phyloP scores from a whole-genome alignment of 805 yeast genomes.

The Saturnispora gosingensis region DNA sequence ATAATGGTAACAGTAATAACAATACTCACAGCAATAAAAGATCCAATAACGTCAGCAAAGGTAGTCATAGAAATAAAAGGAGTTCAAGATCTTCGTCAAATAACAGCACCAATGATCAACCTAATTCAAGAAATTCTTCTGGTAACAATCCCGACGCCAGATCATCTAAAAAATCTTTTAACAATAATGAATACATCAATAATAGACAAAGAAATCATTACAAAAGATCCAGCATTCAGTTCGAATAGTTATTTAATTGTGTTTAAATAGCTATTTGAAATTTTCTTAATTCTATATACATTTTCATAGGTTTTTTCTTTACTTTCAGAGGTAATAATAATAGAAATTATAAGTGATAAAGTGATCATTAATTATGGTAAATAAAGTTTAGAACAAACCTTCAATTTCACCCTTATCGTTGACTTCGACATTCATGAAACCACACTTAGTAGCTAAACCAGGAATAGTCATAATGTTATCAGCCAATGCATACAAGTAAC shows the following conservation, averaged over 20 bases:
- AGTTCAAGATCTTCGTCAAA: not conserved
- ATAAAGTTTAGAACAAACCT: constrained; percentile 60
- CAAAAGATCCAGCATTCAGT: not conserved
- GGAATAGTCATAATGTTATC: constrained; percentile 97
- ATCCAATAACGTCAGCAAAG: not conserved
- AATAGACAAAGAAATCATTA: not conserved
- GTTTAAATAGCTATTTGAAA: not conserved
- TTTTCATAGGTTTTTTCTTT: not conserved
- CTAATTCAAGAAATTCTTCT: not conserved
- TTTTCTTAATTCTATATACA: not conserved
- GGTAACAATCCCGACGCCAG: not conserved
- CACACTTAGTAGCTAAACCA: constrained; percentile 92
- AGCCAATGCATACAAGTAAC: constrained; percentile 90
- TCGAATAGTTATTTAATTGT: not conserved
- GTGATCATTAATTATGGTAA: not conserved
- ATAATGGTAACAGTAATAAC: not conserved
- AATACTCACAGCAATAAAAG: not conserved
- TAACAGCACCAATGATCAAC: not conserved
- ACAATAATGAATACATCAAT: not conserved
- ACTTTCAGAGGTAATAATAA: not conserved
- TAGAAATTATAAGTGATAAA: not conserved
- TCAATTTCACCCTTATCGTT: constrained; percentile 85
- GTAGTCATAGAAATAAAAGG: not conserved
- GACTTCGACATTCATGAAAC: constrained; percentile 95
- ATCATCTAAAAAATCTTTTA: not conserved